phyloP scores from a whole-genome alignment of 2,329 filamentous ascomycete species.

The Fusarium heterosporum region DNA sequence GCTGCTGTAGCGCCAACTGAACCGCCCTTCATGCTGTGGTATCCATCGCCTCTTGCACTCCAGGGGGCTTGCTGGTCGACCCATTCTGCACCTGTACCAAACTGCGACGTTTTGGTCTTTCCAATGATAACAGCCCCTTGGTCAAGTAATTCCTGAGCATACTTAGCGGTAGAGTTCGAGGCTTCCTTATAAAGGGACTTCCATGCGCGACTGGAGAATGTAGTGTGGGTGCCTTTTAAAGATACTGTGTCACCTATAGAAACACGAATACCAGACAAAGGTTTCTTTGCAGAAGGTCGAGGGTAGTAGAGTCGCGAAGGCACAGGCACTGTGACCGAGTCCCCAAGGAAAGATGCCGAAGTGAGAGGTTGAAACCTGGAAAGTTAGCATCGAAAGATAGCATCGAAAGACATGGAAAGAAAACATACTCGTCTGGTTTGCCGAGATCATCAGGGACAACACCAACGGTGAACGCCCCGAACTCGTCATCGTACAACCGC shows the following conservation, averaged over 20 bases:
- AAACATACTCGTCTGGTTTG: constrained; percentile 44
- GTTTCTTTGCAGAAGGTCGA: constrained; percentile 46
- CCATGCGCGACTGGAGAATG: constrained; percentile 69
- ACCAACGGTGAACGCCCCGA: constrained; percentile 54
- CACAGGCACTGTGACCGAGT: constrained; percentile 51
- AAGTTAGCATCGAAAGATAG: constrained; percentile 25
- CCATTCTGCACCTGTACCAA: constrained; percentile 59
- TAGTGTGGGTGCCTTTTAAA: constrained; percentile 64
- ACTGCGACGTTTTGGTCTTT: constrained; percentile 64
- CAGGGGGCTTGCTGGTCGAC: constrained; percentile 55
- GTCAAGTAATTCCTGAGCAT: constrained; percentile 67
- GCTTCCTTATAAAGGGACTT: constrained; percentile 62
- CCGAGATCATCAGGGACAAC: constrained; percentile 52
- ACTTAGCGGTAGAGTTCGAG: constrained; percentile 58
- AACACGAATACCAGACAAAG: constrained; percentile 54
- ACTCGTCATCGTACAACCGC: constrained; percentile 55
- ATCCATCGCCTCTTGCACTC: constrained; percentile 62
- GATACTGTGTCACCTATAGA: constrained; percentile 52
- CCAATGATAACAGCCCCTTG: constrained; percentile 68
- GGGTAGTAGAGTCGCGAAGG: constrained; percentile 54
- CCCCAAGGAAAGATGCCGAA: constrained; percentile 44
- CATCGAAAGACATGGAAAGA: not conserved
- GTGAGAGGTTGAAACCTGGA: constrained; percentile 50
- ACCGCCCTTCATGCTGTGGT: constrained; percentile 52
- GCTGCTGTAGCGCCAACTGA: constrained; percentile 55